Conservation (phyloP, 208 protist species). For the Herpetomonas samuelpessoai region DNA sequence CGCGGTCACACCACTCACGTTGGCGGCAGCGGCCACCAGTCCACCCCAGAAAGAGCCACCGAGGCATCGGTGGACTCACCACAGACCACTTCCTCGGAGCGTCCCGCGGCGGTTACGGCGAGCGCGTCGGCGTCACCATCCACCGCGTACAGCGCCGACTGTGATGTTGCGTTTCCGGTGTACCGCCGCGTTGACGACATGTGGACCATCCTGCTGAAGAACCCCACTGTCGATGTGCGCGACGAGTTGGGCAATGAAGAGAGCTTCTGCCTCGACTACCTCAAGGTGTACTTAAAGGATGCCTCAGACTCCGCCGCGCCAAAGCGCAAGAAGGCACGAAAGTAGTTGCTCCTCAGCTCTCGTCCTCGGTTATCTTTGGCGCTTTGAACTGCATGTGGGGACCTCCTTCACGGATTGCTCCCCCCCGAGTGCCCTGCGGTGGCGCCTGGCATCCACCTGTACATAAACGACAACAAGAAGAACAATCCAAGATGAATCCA, state of each 20-base stretch:
- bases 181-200: slow-evolving; percentile 66
- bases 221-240: slow-evolving; percentile 60
- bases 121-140: neutral
- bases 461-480: too few relatives aligned
- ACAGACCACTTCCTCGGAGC: too few relatives aligned
- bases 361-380: too few relatives aligned
- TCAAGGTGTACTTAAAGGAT: slow-evolving; percentile 55
- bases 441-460: too few relatives aligned
- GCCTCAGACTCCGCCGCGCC: neutral
- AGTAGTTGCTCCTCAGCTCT: too few relatives aligned
- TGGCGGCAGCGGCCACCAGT: neutral
- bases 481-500: too few relatives aligned
- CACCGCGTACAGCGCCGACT: slow-evolving; percentile 18
- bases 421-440: too few relatives aligned
- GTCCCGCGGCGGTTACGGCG: neutral
- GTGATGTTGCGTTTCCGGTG: slow-evolving; percentile 57
- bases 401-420: too few relatives aligned
- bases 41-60: too few relatives aligned
- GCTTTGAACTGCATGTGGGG: too few relatives aligned
- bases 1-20: neutral
- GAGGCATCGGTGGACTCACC: too few relatives aligned
- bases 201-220: slow-evolving; percentile 86
- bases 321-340: slow-evolving; percentile 9
- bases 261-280: slow-evolving; percentile 69
- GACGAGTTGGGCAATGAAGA: slow-evolving; percentile 57